A percentile compares a stretch with the other conserved stretches of the same genome.
Evolutionary conservation across 2,329 filamentous ascomycete species (phyloP).

Genomic region (Stemphylium beticola): DNA sequence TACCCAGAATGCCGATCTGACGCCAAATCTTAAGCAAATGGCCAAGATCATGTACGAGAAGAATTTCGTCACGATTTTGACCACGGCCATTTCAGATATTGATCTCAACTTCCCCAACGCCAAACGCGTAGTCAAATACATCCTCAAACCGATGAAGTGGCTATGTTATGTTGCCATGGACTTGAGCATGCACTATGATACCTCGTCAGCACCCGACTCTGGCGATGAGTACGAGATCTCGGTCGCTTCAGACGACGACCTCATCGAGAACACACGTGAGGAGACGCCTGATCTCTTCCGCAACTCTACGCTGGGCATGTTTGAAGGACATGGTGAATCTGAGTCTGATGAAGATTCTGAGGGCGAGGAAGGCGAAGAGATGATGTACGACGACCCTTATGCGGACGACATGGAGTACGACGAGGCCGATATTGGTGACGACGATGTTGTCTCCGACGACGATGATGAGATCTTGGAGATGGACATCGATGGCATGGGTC

Average conservation of each 20-base stretch:
- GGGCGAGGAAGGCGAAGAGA: constrained; percentile 67
- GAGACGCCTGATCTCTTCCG: constrained; percentile 97
- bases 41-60: constrained; percentile 98
- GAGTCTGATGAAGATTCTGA: constrained; percentile 72
- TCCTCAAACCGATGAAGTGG: constrained; percentile 85
- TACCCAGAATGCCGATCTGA: constrained; percentile 46
- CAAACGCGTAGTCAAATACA: constrained; percentile 95
- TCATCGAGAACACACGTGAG: constrained; percentile 73
- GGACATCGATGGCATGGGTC: constrained; percentile 82
- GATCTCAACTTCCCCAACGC: constrained; percentile 93
- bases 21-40: constrained; percentile 77
- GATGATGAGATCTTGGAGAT: constrained; percentile 81
- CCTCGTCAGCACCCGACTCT: constrained; percentile 69
- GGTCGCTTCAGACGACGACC: constrained; percentile 85
- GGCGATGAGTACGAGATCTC: constrained; percentile 86
- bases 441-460: constrained; percentile 85
- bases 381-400: constrained; percentile 89
- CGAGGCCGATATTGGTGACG: constrained; percentile 69
- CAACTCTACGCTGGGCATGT: constrained; percentile 93
- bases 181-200: constrained; percentile 80
- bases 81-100: constrained; percentile 90
- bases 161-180: constrained; percentile 86
- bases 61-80: constrained; percentile 87
- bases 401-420: constrained; percentile 93
- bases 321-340: constrained; percentile 83